Conservation (phyloP, 2,329 filamentous ascomycete species). For the Elsinoe perseae region DNA sequence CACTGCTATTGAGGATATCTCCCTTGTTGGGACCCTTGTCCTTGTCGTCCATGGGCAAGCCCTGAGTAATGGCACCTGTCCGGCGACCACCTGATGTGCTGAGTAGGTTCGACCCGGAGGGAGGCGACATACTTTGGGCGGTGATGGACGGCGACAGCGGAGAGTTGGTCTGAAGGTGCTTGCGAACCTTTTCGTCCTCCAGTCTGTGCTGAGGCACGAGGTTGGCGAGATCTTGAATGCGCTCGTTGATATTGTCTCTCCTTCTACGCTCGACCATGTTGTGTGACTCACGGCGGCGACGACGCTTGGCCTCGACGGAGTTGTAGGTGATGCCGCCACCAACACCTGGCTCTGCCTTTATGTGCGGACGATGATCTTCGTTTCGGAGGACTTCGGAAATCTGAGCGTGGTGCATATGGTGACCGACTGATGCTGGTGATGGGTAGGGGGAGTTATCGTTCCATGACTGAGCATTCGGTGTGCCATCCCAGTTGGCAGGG, state of each 20-base stretch:
- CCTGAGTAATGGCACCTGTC: conserved; percentile 83
- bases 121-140: conserved; percentile 58
- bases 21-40: conserved; percentile 99
- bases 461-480: conserved; percentile 68
- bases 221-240: conserved; percentile 91
- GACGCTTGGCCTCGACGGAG: conserved; percentile 87
- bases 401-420: conserved; percentile 57
- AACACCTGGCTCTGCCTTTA: conserved; percentile 40
- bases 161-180: conserved; percentile 86
- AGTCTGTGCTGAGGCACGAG: conserved; percentile 86
- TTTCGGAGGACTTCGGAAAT: conserved; percentile 81
- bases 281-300: conserved; percentile 85
- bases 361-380: conserved; percentile 58
- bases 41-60: conserved; percentile 88
- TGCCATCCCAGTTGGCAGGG: conserved; percentile 85
- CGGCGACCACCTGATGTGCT: conserved; percentile 77
- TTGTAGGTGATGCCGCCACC: conserved; percentile 48
- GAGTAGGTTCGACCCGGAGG: conserved; percentile 78
- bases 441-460: conserved; percentile 75
- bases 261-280: conserved; percentile 92
- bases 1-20: conserved; percentile 92
- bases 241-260: conserved; percentile 96
- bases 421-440: conserved; percentile 62
- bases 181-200: conserved; percentile 94
- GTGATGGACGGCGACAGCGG: conserved; percentile 76